These are phyloP conservation scores for Agaricus blazei DNA, from an alignment of 768 basidiomycete species.

Conservation along the genomic window DNA sequence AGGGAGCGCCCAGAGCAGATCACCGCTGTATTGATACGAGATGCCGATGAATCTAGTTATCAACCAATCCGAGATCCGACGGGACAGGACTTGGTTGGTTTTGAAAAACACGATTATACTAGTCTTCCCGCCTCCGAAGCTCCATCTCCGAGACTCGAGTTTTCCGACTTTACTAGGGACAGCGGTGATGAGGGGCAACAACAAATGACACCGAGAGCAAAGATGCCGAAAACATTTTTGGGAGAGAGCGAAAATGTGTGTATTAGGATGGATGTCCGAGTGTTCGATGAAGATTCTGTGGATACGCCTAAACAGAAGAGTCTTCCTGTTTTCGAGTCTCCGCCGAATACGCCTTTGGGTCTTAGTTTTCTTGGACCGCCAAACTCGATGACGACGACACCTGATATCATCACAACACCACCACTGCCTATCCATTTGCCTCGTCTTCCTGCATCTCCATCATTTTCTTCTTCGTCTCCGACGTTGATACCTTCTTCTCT, in stretches of 20 bases:
- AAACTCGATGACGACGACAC: neutral
- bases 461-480: neutral
- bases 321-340: neutral
- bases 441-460: neutral
- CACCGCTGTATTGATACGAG: conserved; percentile 77
- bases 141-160: neutral
- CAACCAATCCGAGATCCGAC: conserved; percentile 60
- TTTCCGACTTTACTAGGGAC: neutral
- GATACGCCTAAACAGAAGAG: neutral
- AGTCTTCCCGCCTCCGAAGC: neutral
- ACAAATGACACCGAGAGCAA: neutral
- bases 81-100: conserved; percentile 36
- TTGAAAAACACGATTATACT: neutral
- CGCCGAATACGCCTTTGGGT: neutral
- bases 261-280: too few species aligned
- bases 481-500: neutral
- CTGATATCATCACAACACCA: conserved; percentile 2
- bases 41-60: conserved; percentile 41
- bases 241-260: neutral
- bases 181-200: neutral
- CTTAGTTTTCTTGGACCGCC: neutral
- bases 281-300: too few species aligned
- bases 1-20: conserved; percentile 64
- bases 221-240: neutral
- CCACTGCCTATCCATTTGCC: neutral